phyloP scores from a whole-genome alignment of 2,329 filamentous ascomycete genomes.

The Sporothrix brasiliensis region DNA sequence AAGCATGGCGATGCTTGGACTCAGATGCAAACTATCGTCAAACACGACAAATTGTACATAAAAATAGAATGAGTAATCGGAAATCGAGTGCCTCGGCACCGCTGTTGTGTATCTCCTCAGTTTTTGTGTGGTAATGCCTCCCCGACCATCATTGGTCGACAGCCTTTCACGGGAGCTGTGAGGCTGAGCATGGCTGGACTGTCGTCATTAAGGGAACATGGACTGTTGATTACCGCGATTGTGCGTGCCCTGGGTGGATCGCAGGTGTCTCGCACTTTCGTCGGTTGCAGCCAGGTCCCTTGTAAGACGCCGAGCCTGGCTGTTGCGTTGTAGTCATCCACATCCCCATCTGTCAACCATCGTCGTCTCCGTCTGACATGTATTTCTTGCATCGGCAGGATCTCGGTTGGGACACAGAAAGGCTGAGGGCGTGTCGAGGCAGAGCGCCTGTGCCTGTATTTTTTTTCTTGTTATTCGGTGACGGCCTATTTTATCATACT shows the following conservation, averaged over 20 bases:
- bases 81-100: conserved; percentile 10
- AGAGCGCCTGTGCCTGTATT: not conserved
- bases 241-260: not conserved
- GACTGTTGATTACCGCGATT: not conserved
- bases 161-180: not conserved
- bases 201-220: not conserved
- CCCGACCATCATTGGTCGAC: not conserved
- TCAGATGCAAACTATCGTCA: not conserved
- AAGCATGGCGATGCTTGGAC: not conserved
- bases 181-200: conserved; percentile 19
- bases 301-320: conserved; percentile 10
- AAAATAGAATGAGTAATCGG: not conserved
- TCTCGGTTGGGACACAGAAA: conserved; percentile 17
- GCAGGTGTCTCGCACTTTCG: not conserved
- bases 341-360: conserved; percentile 14
- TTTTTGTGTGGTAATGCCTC: not conserved
- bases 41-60: not conserved
- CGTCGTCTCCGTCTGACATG: conserved; percentile 27
- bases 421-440: conserved; percentile 17
- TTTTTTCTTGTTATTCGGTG: not conserved
- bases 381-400: not conserved
- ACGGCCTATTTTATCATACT: not conserved
- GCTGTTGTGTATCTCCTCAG: not conserved
- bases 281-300: not conserved
- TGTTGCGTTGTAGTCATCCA: conserved; percentile 5